Evolutionary conservation across 1,284 basidiomycete genomes (phyloP).

Genomic region (Trametes versicolor): DNA sequence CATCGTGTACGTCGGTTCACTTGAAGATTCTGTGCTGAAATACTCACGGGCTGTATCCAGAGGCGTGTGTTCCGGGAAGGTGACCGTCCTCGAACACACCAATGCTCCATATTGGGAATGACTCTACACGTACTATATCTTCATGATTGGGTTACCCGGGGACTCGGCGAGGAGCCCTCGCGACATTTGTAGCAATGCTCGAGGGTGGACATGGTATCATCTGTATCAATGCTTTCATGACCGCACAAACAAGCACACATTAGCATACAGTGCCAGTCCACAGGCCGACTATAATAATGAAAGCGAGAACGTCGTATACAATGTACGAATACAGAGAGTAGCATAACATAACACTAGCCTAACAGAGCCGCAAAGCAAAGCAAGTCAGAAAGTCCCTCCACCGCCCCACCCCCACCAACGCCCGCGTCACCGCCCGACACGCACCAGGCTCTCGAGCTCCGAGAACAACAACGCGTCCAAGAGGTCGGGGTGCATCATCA

Average conservation of each 20-base stretch:
- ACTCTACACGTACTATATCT: background rate
- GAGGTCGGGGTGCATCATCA: slow-evolving; percentile 69
- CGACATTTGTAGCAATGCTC: slow-evolving; percentile 5
- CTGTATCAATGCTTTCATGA: slow-evolving; percentile 5
- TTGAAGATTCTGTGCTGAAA: background rate
- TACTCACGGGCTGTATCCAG: slow-evolving; percentile 20
- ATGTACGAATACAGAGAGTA: slow-evolving; percentile 34
- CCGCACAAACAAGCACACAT: background rate
- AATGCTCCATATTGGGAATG: background rate
- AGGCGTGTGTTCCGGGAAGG: slow-evolving; percentile 37
- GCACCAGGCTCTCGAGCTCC: slow-evolving; percentile 78
- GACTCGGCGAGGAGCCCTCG: background rate
- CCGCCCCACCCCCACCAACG: background rate
- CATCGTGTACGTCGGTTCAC: slow-evolving; percentile 61
- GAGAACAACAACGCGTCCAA: slow-evolving; percentile 76
- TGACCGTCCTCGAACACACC: slow-evolving; percentile 31
- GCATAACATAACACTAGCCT: slow-evolving; percentile 31
- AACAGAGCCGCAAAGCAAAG: slow-evolving; percentile 20
- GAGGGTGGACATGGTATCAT: slow-evolving; percentile 3
- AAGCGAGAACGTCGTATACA: slow-evolving; percentile 23
- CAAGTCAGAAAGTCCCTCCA: slow-evolving; percentile 3
- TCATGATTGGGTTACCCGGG: background rate
- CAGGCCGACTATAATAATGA: background rate
- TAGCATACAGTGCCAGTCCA: background rate
- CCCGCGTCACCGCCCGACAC: slow-evolving; percentile 46